Percentiles rank a stretch among this genome's conserved stretches.
phyloP scores from a whole-genome alignment of 1,284 basidiomycete species.

The Boletus mariae region DNA sequence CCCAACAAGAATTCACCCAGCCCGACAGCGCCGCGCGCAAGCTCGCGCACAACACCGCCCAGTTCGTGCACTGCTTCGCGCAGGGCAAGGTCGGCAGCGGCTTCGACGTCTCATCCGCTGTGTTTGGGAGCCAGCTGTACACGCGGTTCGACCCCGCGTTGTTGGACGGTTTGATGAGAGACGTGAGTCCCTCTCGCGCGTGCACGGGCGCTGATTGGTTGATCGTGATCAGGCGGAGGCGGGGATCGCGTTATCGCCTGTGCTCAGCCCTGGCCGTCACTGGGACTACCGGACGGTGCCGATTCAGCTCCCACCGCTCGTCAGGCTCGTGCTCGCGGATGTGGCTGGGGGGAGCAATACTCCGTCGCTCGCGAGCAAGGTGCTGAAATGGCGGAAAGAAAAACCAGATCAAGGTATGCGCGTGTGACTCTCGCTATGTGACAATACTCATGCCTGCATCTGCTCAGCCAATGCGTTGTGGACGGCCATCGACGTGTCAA shows the following conservation, averaged over 20 bases:
- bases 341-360: slow-evolving; percentile 93
- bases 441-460: slow-evolving; percentile 7
- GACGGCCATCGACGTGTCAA: slow-evolving; percentile 62
- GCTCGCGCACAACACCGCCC: slow-evolving; percentile 89
- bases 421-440: not conserved
- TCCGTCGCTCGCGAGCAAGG: slow-evolving; percentile 85
- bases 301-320: slow-evolving; percentile 78
- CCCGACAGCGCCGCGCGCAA: slow-evolving; percentile 45
- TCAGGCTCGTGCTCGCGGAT: slow-evolving; percentile 84
- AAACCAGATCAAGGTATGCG: slow-evolving; percentile 53
- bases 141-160: slow-evolving; percentile 81
- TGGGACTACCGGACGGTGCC: slow-evolving; percentile 69
- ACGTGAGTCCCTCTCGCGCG: slow-evolving; percentile 10
- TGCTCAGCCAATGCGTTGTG: slow-evolving; percentile 61
- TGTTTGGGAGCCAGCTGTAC: slow-evolving; percentile 94
- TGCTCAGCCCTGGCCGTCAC: slow-evolving; percentile 46
- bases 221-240: slow-evolving; percentile 14
- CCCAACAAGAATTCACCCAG: slow-evolving; percentile 44
- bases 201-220: not conserved
- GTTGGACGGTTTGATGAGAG: slow-evolving; percentile 65
- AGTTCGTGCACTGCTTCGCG: slow-evolving; percentile 93
- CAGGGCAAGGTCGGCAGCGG: slow-evolving; percentile 98
- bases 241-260: slow-evolving; percentile 28
- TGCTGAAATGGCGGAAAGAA: slow-evolving; percentile 78
- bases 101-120: slow-evolving; percentile 93